These are phyloP conservation scores for Globisporangium carolinianum DNA, from an alignment of 352 stramenopile species.

Conservation along the genomic window DNA sequence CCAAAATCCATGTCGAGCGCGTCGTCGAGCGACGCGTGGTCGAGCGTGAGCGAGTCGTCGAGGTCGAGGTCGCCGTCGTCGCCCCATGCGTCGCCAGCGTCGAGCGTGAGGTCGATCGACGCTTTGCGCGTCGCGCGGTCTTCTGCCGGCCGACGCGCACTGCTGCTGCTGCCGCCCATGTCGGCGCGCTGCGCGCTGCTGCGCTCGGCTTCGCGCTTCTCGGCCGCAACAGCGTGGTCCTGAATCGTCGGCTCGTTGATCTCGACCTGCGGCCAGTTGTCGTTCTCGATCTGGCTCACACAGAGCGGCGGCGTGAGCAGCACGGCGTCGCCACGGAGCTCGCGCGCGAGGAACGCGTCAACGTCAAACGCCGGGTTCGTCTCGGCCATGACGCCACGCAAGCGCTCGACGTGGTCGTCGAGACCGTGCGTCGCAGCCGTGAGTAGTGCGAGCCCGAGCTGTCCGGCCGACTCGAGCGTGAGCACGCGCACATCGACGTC, in stretches of 20 bases:
- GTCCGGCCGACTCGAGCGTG: slow-evolving; percentile 94
- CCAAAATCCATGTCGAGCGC: slow-evolving; percentile 55
- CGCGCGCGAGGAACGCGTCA: slow-evolving; percentile 53
- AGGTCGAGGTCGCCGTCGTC: slow-evolving; percentile 86
- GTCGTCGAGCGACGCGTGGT: slow-evolving; percentile 37
- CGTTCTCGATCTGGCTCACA: slow-evolving; percentile 87
- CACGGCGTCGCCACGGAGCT: slow-evolving; percentile 57
- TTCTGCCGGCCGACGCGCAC: slow-evolving; percentile 22
- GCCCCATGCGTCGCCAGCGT: slow-evolving; percentile 70
- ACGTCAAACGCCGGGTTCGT: slow-evolving; percentile 76
- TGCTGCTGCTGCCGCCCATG: slow-evolving; percentile 11
- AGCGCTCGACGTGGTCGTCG: slow-evolving; percentile 90
- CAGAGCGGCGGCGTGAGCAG: slow-evolving; percentile 93
- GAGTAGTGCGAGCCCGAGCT: slow-evolving; percentile 95
- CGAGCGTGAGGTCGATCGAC: slow-evolving; percentile 68
- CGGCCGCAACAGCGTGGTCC: slow-evolving; percentile 71
- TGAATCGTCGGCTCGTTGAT: slow-evolving; percentile 88
- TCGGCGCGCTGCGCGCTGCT: slow-evolving; percentile 59
- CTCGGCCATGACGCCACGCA: slow-evolving; percentile 90
- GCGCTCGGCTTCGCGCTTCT: slow-evolving; percentile 75
- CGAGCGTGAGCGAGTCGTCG: slow-evolving; percentile 62
- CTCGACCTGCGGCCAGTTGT: slow-evolving; percentile 98
- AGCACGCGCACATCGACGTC: slow-evolving; percentile 94
- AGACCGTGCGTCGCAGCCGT: slow-evolving; percentile 95
- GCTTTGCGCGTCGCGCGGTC: slow-evolving; percentile 45